A percentile compares a stretch with the other conserved stretches of the same genome.
These are phyloP conservation scores for Phytophthora megakarya DNA, from an alignment of 352 stramenopile genomes.

Conservation along the genomic window DNA sequence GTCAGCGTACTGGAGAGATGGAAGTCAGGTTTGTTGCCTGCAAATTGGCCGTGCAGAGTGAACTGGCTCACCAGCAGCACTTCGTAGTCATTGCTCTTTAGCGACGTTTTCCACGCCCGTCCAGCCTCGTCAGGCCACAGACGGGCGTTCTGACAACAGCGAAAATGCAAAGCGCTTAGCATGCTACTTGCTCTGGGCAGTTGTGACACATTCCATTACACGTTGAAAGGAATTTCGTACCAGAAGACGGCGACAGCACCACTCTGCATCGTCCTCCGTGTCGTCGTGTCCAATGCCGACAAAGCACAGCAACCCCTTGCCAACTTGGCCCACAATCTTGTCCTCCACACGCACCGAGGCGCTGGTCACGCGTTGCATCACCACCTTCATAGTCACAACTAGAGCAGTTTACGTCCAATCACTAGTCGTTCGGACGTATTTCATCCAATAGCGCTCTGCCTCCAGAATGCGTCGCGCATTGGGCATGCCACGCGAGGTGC, in stretches of 20 bases:
- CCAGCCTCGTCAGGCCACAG: conserved; percentile 74
- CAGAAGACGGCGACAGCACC: conserved; percentile 77
- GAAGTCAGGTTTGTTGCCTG: conserved; percentile 88
- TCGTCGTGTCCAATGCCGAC: conserved; percentile 80
- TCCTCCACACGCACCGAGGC: conserved; percentile 79
- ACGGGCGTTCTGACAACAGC: conserved; percentile 64
- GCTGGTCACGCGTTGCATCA: conserved; percentile 84
- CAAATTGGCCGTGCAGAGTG: conserved; percentile 81
- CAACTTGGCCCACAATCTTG: conserved; percentile 75
- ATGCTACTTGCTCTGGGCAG: background rate
- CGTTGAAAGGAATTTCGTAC: conserved; percentile 48
- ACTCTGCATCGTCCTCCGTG: conserved; percentile 83
- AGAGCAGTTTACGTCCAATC: conserved; percentile 1
- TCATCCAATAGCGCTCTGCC: conserved; percentile 32
- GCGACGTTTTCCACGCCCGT: conserved; percentile 65
- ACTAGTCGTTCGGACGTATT: background rate
- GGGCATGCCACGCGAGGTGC: conserved; percentile 43
- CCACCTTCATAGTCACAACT: conserved; percentile 86
- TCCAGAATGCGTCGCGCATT: background rate
- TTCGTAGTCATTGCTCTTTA: conserved; percentile 68
- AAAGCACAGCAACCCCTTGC: conserved; percentile 77
- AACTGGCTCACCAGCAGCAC: conserved; percentile 90
- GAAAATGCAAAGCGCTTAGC: conserved; percentile 1
- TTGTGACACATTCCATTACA: conserved; percentile 5
- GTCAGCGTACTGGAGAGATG: conserved; percentile 73